Conservation (phyloP, 768 basidiomycete species). For the Boletellus sp. region DNA sequence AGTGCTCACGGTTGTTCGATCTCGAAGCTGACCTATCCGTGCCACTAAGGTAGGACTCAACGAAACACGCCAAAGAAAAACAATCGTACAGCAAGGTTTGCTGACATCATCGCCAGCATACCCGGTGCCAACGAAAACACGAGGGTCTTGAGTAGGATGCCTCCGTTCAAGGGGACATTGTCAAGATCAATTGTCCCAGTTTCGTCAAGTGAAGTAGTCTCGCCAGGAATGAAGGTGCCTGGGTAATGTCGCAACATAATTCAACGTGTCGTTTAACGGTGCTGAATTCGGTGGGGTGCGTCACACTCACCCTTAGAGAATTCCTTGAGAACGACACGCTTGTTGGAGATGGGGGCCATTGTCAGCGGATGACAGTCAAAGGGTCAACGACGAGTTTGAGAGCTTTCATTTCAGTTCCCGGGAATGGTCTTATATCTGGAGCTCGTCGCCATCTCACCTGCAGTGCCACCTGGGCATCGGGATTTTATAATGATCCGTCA, state of each 20-base stretch:
- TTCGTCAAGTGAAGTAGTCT: not conserved
- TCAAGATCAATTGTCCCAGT: constrained; percentile 27
- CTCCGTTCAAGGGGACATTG: not conserved
- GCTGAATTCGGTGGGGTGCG: not conserved
- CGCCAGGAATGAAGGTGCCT: not conserved
- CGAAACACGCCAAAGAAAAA: not conserved
- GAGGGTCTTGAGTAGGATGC: constrained; percentile 41
- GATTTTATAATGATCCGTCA: too few relatives aligned
- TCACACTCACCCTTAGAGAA: not conserved
- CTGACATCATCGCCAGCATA: constrained; percentile 39
- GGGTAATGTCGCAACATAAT: too few relatives aligned
- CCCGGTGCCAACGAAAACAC: constrained; percentile 47
- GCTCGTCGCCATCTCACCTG: too few relatives aligned
- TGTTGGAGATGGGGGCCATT: not conserved
- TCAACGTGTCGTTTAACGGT: too few relatives aligned
- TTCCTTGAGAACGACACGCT: not conserved
- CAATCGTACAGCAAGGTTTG: not conserved
- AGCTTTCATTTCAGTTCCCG: too few relatives aligned
- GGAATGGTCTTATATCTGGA: too few relatives aligned
- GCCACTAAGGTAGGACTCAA: not conserved
- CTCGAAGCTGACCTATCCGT: not conserved
- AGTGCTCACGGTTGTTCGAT: constrained; percentile 8
- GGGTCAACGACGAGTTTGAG: too few relatives aligned
- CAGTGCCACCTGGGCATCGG: too few relatives aligned
- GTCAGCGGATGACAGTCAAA: too few relatives aligned